Conservation (phyloP, 2,329 filamentous ascomycete genomes). For the Blumeria graminis region DNA sequence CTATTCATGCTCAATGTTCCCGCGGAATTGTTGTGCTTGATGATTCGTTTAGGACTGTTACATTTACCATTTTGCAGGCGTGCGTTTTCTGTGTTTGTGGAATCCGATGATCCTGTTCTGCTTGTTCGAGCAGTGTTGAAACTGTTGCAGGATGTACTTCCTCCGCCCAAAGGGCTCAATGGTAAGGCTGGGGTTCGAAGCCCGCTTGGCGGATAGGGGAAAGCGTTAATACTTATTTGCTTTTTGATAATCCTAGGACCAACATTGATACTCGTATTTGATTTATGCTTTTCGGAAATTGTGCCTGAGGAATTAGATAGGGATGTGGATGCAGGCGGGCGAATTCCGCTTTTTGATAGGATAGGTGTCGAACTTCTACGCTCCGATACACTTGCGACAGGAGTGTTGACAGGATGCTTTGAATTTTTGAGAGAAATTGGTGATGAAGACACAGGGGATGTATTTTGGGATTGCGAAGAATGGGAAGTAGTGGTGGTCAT, state of each 20-base stretch:
- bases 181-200: constrained; percentile 34
- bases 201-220: constrained; percentile 66
- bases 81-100: constrained; percentile 6
- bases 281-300: constrained; percentile 21
- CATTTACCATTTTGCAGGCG: constrained; percentile 13
- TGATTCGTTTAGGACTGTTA: constrained; percentile 12
- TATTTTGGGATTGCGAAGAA: too few relatives aligned
- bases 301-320: too few relatives aligned
- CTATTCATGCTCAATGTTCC: constrained; percentile 46
- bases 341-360: too few relatives aligned
- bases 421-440: too few relatives aligned
- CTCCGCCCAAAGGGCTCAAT: constrained; percentile 32
- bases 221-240: constrained; percentile 79
- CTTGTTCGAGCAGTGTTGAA: constrained; percentile 3
- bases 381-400: too few relatives aligned
- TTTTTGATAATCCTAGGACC: constrained; percentile 54
- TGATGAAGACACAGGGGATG: too few relatives aligned
- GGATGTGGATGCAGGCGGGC: too few relatives aligned
- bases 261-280: constrained; percentile 28
- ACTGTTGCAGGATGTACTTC: constrained; percentile 11
- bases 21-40: constrained; percentile 24
- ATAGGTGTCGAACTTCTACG: too few relatives aligned
- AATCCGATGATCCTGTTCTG: constrained; percentile 10
- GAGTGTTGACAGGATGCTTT: too few relatives aligned
- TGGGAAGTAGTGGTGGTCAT: too few relatives aligned